Evolutionary conservation across 495 filamentous ascomycete genomes (phyloP).

Genomic region (Friedmanniomyces endolithicus): DNA sequence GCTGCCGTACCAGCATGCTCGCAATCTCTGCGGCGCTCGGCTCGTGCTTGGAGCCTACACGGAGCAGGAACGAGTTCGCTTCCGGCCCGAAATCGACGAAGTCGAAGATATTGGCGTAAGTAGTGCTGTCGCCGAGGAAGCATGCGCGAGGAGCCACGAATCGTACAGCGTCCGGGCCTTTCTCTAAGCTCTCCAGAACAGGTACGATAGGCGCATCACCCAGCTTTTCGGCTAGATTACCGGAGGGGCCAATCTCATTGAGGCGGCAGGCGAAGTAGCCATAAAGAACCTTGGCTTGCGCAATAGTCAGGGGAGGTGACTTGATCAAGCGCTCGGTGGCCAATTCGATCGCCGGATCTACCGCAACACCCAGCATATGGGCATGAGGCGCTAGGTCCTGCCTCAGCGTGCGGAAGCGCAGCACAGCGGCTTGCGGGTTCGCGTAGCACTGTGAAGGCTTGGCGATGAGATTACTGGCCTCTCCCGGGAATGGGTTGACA

Average conservation of each 20-base stretch:
- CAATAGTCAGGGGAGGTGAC: constrained; percentile 52
- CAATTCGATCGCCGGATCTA: constrained; percentile 63
- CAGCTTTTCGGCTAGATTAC: constrained; percentile 46
- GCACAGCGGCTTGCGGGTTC: constrained; percentile 58
- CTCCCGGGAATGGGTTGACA: constrained; percentile 38
- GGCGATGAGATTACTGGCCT: constrained; percentile 47
- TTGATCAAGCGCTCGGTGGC: constrained; percentile 58
- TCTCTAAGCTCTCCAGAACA: constrained; percentile 6
- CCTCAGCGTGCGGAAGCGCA: constrained; percentile 67
- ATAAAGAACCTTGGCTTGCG: constrained; percentile 58
- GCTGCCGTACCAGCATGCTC: constrained; percentile 60
- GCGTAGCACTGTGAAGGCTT: constrained; percentile 65
- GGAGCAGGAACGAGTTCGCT: constrained; percentile 77
- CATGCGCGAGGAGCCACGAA: constrained; percentile 53
- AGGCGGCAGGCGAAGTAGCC: constrained; percentile 68
- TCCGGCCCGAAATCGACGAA: constrained; percentile 86
- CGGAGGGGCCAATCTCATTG: constrained; percentile 46
- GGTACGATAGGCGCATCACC: constrained; percentile 31
- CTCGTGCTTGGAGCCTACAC: constrained; percentile 78
- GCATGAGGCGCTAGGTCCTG: constrained; percentile 63
- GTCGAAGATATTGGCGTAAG: constrained; percentile 82
- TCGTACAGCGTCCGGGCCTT: constrained; percentile 24
- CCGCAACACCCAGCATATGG: constrained; percentile 65
- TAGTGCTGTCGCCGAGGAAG: constrained; percentile 62
- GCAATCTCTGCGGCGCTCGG: constrained; percentile 79